Conservation (phyloP, 495 filamentous ascomycete species). For the Penicillium maclennaniae region DNA sequence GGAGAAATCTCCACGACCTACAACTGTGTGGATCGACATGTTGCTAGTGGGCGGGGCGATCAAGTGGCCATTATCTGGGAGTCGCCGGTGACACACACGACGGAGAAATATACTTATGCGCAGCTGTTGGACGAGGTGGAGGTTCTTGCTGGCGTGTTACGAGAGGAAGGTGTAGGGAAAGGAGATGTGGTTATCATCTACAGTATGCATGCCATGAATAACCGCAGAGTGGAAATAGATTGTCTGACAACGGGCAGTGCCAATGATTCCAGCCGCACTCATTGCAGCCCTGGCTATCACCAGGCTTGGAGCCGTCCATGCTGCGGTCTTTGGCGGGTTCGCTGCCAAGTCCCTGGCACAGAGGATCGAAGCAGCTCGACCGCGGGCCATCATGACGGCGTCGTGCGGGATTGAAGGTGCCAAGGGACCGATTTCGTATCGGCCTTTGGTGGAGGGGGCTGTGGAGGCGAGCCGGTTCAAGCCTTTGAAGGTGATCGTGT, state of each 20-base stretch:
- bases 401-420: slow-evolving; percentile 88
- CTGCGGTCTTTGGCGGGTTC: slow-evolving; percentile 92
- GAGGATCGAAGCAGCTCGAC: slow-evolving; percentile 77
- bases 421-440: slow-evolving; percentile 70
- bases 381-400: slow-evolving; percentile 75
- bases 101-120: slow-evolving; percentile 67
- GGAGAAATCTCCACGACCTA: slow-evolving; percentile 87
- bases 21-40: slow-evolving; percentile 89
- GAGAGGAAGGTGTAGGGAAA: slow-evolving; percentile 76
- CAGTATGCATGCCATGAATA: slow-evolving; percentile 52
- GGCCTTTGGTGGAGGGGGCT: slow-evolving; percentile 67
- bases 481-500: slow-evolving; percentile 66
- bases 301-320: slow-evolving; percentile 82
- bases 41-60: slow-evolving; percentile 68
- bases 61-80: slow-evolving; percentile 80
- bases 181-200: slow-evolving; percentile 93
- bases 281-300: slow-evolving; percentile 79
- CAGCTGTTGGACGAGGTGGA: slow-evolving; percentile 81
- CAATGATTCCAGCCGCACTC: slow-evolving; percentile 88
- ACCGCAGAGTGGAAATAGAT: background rate
- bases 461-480: slow-evolving; percentile 56
- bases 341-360: slow-evolving; percentile 78
- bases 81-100: slow-evolving; percentile 74
- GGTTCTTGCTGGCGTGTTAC: slow-evolving; percentile 73
- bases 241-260: slow-evolving; percentile 54